Evolutionary conservation across 768 basidiomycete genomes (phyloP).

Genomic region (Phylloporus scabripes): DNA sequence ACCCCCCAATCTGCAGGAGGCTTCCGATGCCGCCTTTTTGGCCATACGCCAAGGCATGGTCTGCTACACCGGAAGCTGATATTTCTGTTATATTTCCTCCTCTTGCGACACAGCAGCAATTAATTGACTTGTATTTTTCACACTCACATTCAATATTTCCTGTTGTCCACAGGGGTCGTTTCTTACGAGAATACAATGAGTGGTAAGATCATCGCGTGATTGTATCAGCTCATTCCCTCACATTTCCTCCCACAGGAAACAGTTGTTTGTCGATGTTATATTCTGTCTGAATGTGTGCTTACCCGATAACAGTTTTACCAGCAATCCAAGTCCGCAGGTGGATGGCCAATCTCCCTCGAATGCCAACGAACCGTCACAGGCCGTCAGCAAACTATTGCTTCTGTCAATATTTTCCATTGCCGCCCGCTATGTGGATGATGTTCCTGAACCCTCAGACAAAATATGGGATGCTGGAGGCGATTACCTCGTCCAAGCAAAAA

Average conservation of each 20-base stretch:
- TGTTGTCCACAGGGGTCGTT: conserved; percentile 66
- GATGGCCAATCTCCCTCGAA: conserved; percentile 10
- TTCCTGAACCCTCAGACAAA: conserved; percentile 44
- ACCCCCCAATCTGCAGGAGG: conserved; percentile 39
- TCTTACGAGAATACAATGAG: conserved; percentile 56
- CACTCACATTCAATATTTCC: conserved; percentile 84
- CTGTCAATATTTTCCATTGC: conserved; percentile 79
- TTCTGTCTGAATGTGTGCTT: conserved; percentile 6
- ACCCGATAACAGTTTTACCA: conserved; percentile 28
- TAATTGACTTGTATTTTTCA: conserved; percentile 73
- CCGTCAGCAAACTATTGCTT: conserved; percentile 62
- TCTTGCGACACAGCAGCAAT: conserved; percentile 53
- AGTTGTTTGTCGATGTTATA: conserved; percentile 12
- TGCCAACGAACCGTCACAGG: conserved; percentile 50
- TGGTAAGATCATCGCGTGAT: conserved; percentile 34
- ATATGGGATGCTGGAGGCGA: conserved; percentile 68
- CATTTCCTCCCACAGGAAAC: conserved; percentile 20
- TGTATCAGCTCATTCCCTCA: conserved; percentile 3
- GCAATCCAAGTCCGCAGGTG: conserved; percentile 33
- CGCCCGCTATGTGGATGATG: conserved; percentile 58
- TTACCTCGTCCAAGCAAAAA: conserved; percentile 58
- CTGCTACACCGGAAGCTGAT: conserved; percentile 39
- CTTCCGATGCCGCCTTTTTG: conserved; percentile 73
- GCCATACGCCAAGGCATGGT: conserved; percentile 49
- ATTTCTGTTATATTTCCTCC: conserved; percentile 54